These are phyloP conservation scores for Torrubiellomyces zombiae DNA, from an alignment of 2,329 filamentous ascomycete species.

Conservation along the genomic window DNA sequence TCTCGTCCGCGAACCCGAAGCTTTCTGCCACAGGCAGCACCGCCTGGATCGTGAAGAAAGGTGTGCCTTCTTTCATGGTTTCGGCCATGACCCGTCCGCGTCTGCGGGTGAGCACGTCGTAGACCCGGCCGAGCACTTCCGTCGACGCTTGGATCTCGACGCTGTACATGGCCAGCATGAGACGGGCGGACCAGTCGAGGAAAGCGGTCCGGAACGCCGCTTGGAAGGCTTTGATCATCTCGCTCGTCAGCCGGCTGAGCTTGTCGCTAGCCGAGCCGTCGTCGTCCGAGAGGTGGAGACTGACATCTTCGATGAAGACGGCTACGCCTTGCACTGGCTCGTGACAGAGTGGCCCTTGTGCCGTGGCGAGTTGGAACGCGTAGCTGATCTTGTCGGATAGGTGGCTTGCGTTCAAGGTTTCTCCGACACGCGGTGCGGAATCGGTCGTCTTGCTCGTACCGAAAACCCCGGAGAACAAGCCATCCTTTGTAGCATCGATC, in stretches of 20 bases:
- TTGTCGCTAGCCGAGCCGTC: slow-evolving; percentile 44
- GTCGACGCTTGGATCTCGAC: slow-evolving; percentile 95
- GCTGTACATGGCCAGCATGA: slow-evolving; percentile 93
- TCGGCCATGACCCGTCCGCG: slow-evolving; percentile 81
- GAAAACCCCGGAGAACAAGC: slow-evolving; percentile 58
- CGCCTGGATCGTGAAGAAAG: slow-evolving; percentile 87
- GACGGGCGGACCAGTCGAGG: slow-evolving; percentile 88
- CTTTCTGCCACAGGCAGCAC: slow-evolving; percentile 83
- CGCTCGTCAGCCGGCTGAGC: slow-evolving; percentile 70
- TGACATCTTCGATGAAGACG: slow-evolving; percentile 71
- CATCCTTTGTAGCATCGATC: slow-evolving; percentile 61
- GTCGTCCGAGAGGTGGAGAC: slow-evolving; percentile 37
- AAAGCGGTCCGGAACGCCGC: slow-evolving; percentile 73
- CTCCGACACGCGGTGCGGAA: slow-evolving; percentile 22
- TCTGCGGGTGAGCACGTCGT: slow-evolving; percentile 91
- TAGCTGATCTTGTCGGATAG: slow-evolving; percentile 84
- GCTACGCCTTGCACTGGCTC: slow-evolving; percentile 90
- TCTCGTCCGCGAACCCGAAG: slow-evolving; percentile 93
- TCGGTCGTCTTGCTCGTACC: slow-evolving; percentile 16
- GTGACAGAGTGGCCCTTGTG: slow-evolving; percentile 77
- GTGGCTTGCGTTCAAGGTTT: slow-evolving; percentile 42
- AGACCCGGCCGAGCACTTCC: slow-evolving; percentile 87
- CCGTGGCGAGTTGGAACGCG: slow-evolving; percentile 82
- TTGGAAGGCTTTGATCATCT: slow-evolving; percentile 80
- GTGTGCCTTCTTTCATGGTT: slow-evolving; percentile 83